Evolutionary conservation across 2,329 filamentous ascomycete genomes (phyloP), one percentile per base, ranked within the genome.

Genomic region (Coniochaeta sp.): DNA sequence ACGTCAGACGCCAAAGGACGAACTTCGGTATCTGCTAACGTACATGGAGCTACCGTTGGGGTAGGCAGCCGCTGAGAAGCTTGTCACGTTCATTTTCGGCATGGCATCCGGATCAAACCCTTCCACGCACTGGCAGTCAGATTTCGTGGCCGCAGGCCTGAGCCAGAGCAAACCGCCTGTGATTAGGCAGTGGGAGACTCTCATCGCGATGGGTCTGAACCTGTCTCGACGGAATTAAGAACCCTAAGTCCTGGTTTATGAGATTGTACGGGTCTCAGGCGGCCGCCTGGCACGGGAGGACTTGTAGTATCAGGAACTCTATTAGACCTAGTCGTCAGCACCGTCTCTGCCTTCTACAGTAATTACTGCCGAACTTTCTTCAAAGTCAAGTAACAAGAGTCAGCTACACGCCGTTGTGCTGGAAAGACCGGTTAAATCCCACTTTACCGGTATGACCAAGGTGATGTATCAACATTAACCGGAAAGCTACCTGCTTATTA

Each of bases 41-140:
- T 57, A 38, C 55, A 57, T 40, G 31, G 55, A 57, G 22, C 24
- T 57, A n/a, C 55, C 55, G 55, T 57, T 57, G 55, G 55, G 31
- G 19, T 57, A 38, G n/a, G 55, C 31, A 6, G 31, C 34, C 31
- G 55, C 55, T 3, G n/a, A 36, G 34, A 57, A 57, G 22, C 31
- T 34, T 12, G 55, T 57, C 5, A 57, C 33, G 16, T 57, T 57
- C 55, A 57, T 57, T 31, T 57, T 40, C 24, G 55, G 55, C 55
- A 57, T 36, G 33, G 34, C 55, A 17, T 57, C 34, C 17, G 55
- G 55, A 33, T 57, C 55, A 16, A 57, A 57, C 12, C 55, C 33
- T 1, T 19, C 34, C 3, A 57, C 26, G 33, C 55, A 57, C 31
- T 36, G 34, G 33, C 55, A 57, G 55, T 57, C 55, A 2, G 55